Evolutionary conservation across 192 early-diverging fungal species (phyloP).

Genomic region (Umbelopsis isabellina): DNA sequence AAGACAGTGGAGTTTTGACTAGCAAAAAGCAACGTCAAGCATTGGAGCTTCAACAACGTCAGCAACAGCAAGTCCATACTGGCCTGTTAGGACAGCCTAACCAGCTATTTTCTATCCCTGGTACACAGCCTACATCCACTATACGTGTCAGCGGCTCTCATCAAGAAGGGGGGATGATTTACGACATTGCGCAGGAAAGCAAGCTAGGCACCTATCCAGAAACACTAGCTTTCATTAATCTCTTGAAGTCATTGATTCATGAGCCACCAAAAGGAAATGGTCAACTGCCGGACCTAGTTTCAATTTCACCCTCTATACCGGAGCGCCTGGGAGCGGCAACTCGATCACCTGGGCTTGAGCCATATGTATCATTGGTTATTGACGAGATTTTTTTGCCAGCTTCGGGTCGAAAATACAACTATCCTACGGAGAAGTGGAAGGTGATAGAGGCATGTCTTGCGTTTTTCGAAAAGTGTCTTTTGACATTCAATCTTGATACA

Average conservation of each 20-base stretch:
- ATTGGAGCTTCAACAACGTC: conserved; percentile 1
- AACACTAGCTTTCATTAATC: conserved; percentile 79
- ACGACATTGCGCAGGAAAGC: conserved; percentile 76
- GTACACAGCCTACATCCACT: conserved; percentile 15
- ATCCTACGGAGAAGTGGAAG: conserved; percentile 75
- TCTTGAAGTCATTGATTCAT: conserved; percentile 75
- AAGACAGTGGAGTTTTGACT: conserved; percentile 65
- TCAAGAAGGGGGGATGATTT: conserved; percentile 74
- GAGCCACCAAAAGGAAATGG: conserved; percentile 46
- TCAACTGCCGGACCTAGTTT: conserved; percentile 41
- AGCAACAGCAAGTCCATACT: conserved; percentile 32
- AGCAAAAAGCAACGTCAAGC: conserved; percentile 45
- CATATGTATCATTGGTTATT: conserved; percentile 83
- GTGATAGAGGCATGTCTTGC: conserved; percentile 73
- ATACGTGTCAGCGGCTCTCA: conserved; percentile 24
- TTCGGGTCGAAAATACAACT: conserved; percentile 64
- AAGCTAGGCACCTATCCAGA: conserved; percentile 76
- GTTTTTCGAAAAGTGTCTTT: conserved; percentile 79
- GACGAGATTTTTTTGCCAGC: conserved; percentile 86
- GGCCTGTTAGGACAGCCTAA: conserved; percentile 27
- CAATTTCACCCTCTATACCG: conserved; percentile 54
- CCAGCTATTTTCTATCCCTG: background rate
- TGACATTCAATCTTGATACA: conserved; percentile 70
- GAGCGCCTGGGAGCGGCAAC: conserved; percentile 64
- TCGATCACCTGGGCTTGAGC: conserved; percentile 73